Evolutionary conservation across 176 grass and related monocot species (phyloP).

Genomic region (Melocanna baccifera): DNA sequence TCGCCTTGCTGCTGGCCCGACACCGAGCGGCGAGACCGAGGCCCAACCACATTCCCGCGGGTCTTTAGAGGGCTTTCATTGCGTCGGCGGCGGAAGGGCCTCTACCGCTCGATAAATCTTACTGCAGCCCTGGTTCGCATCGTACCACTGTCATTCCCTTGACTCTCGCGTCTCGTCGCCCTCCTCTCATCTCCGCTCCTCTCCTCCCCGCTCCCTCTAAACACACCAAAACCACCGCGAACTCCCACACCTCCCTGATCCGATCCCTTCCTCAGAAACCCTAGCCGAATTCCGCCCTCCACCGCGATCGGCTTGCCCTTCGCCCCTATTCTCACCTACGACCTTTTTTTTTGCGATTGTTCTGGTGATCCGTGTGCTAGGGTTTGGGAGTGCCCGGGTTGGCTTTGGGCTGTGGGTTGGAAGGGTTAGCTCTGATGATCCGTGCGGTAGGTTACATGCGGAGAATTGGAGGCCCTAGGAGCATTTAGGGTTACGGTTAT

Average conservation of each 20-base stretch:
- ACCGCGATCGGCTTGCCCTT: neutral
- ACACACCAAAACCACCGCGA: slow-evolving; percentile 6
- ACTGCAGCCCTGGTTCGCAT: neutral
- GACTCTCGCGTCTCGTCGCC: neutral
- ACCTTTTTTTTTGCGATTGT: neutral
- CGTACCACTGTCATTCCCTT: neutral
- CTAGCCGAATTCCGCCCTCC: neutral
- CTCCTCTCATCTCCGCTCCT: neutral
- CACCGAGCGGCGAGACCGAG: neutral
- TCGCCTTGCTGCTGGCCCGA: neutral
- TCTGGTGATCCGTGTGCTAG: neutral
- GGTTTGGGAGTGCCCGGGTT: neutral
- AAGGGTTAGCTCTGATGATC: neutral
- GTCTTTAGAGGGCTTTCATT: neutral
- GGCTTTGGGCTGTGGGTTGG: neutral
- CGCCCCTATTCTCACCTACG: neutral
- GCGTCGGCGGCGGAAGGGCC: neutral
- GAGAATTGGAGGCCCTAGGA: neutral
- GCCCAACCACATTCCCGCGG: neutral
- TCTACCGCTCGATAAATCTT: neutral
- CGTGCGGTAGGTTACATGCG: no score
- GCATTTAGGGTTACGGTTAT: neutral
- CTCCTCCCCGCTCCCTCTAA: neutral
- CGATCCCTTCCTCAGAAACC: neutral
- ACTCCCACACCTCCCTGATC: neutral